These are phyloP conservation scores for Saccharomycopsis guyanensis DNA, from an alignment of 805 yeast species.

Conservation along the genomic window DNA sequence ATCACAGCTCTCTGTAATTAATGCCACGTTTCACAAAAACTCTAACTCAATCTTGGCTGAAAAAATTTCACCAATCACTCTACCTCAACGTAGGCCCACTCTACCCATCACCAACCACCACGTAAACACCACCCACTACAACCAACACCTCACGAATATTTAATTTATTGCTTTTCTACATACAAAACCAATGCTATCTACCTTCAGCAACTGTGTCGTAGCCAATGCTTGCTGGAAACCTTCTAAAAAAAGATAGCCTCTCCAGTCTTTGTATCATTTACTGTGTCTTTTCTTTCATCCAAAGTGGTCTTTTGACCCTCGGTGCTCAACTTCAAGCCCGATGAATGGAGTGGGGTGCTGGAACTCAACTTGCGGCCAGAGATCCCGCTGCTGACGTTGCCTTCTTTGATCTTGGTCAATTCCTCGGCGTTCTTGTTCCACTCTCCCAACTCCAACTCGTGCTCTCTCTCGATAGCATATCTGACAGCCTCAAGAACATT, in stretches of 20 bases:
- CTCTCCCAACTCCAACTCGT: conserved; percentile 59
- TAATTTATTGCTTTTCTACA: no score
- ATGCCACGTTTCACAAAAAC: no score
- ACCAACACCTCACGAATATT: no score
- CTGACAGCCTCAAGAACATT: conserved; percentile 77
- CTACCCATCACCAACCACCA: no score
- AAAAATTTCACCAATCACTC: no score
- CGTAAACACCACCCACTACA: no score
- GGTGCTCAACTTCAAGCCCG: not conserved
- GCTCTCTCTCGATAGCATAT: conserved; percentile 79
- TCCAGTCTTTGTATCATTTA: not conserved
- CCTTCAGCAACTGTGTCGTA: no score
- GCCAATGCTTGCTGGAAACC: no score
- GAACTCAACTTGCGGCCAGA: not conserved
- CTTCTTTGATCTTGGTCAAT: not conserved
- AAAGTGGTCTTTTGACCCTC: not conserved
- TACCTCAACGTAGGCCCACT: no score
- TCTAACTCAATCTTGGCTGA: no score
- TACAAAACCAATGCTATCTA: no score
- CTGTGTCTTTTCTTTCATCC: not conserved
- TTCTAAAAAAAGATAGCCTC: not conserved
- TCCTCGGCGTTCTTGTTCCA: conserved; percentile 42
- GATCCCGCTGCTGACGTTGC: not conserved
- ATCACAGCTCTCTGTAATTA: no score
- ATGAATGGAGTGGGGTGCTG: not conserved